Percentiles rank a stretch among this genome's conserved stretches.
Evolutionary conservation across 305 asterid genomes (phyloP).

Genomic region (Fraxinus paxiana): DNA sequence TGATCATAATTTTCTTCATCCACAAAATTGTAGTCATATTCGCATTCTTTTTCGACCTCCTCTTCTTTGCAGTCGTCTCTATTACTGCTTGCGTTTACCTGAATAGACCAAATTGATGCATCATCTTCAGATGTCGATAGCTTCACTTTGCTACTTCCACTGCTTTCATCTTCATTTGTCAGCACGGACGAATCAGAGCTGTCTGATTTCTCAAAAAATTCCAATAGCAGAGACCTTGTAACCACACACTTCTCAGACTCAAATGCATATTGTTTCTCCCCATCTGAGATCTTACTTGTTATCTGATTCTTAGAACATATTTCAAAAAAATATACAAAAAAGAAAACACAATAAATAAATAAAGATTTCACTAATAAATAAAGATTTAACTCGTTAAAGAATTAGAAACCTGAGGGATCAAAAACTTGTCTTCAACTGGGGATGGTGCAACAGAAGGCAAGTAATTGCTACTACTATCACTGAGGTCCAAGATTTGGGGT

Average conservation of each 20-base stretch:
- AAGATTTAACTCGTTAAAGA: neutral
- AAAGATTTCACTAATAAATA: neutral
- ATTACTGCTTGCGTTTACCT: constrained; percentile 61
- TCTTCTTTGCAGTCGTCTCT: constrained; percentile 36
- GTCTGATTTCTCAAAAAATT: constrained; percentile 66
- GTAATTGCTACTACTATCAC: neutral
- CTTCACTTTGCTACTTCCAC: constrained; percentile 26
- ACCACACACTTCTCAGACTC: constrained; percentile 40
- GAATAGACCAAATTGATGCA: constrained; percentile 69
- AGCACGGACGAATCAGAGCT: constrained; percentile 24
- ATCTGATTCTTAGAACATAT: neutral
- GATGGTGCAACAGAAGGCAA: constrained; percentile 33
- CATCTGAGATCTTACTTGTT: constrained; percentile 24
- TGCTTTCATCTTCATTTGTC: constrained; percentile 30
- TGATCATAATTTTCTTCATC: constrained; percentile 6
- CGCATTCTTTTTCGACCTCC: constrained; percentile 3
- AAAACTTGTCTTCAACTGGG: constrained; percentile 36
- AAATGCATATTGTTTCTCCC: constrained; percentile 27
- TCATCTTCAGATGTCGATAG: constrained; percentile 37
- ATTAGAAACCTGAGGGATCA: constrained; percentile 47
- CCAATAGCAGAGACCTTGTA: constrained; percentile 59
- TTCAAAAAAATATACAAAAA: neutral
- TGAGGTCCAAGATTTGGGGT: constrained; percentile 40
- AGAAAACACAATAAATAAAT: neutral
- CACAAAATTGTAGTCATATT: neutral